phyloP scores from a whole-genome alignment of 169 alveolate genomes.

The Cryptosporidium viatorum region DNA sequence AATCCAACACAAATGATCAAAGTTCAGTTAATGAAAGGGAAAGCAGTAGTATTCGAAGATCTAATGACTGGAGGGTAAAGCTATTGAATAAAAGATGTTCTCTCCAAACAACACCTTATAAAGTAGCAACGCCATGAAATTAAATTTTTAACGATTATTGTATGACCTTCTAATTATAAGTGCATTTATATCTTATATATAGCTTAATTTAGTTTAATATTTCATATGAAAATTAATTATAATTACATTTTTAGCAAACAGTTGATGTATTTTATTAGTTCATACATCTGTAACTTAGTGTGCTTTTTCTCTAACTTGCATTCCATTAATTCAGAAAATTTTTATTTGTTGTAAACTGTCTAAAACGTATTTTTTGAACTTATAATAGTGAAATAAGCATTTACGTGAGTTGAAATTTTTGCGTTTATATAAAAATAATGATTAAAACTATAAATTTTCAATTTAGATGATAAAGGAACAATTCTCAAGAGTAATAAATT shows the following conservation, averaged over 20 bases:
- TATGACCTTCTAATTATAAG: not conserved
- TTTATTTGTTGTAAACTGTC: no score
- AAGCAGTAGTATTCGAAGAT: constrained; percentile 22
- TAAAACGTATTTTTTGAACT: not conserved
- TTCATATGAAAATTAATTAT: not conserved
- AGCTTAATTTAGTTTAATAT: not conserved
- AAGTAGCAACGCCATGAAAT: not conserved
- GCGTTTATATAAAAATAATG: not conserved
- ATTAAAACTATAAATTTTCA: no score
- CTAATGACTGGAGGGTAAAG: constrained; percentile 65
- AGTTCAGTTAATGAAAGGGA: constrained; percentile 29
- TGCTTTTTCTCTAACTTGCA: no score
- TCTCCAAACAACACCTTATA: constrained; percentile 17
- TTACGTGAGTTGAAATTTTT: no score
- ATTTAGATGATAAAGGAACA: no score
- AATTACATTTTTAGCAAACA: not conserved
- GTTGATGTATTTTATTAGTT: not conserved
- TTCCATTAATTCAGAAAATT: no score
- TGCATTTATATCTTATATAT: constrained; percentile 4
- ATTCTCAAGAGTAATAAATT: no score
- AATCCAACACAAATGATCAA: not conserved
- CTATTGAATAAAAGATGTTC: constrained; percentile 42
- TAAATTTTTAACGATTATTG: not conserved
- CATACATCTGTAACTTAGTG: not conserved
- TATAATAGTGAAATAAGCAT: not conserved